Base-by-base conservation (phyloP, 2,329 filamentous ascomycete genomes). In the Trichoderma guizhouense region DNA sequence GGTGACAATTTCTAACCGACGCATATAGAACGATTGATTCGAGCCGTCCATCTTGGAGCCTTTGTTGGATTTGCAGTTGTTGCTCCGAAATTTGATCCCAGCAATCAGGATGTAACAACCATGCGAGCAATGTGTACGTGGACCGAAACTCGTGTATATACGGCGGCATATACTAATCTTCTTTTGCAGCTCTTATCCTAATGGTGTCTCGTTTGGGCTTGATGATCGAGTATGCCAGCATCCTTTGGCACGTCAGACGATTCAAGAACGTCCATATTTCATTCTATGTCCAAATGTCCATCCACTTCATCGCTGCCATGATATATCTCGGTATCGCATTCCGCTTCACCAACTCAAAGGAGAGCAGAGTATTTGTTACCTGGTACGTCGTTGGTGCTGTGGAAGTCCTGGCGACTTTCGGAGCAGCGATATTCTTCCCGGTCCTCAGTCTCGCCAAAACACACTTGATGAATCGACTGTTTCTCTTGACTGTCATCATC, bases 31-130 rank as follows among this genome's bases (percentile, higher is more conserved):
- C 86, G 90, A 36, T 75, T 84, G 32, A 86, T 86, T 73, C 88
- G 90, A 76, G 87, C 85, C 3, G 74, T 88, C 3, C 89, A 92
- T 74, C 86, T 92, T 6, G 89, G 86, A 30, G 86, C 89, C 53
- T 89, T 92, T 87, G 84, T 90, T 55, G 89, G 88, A 3, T 91
- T 92, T 74, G 88, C 89, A 7, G 87, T 90, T 39, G 86, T 90
- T 7, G 89, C 88, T 1, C 83, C 83, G 11, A 82, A 81, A 58
- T 86, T 85, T 61, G 78, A 82, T 14, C 82, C 83, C 0, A 73
- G 77, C 2, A 73, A 82, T 12, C 83, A 85, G 73, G 76, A 82
- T 9, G 66, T 76, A 21, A 73, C 76, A 24, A 81, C 82, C 1
- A 84, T 84, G 78, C 77, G 78, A 61, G 79, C 80, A 7, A 82